Conservation (phyloP, 139 green algal species). For the Picochlorum sp. region DNA sequence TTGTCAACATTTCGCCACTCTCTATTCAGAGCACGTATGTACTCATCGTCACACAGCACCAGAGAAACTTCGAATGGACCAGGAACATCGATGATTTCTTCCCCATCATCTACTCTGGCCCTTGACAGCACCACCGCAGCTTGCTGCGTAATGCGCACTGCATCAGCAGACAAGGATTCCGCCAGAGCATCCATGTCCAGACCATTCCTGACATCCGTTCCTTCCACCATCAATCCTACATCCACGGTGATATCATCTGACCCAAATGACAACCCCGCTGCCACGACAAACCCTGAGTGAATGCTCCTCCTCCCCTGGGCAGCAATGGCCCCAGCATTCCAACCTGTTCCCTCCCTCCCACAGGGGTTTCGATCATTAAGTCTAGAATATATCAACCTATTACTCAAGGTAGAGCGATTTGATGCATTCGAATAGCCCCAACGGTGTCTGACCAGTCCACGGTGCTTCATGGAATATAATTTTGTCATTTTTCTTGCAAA, state of each 20-base stretch:
- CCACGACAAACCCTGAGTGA: background rate
- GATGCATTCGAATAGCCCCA: too few species aligned
- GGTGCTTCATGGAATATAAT: too few species aligned
- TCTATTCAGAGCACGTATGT: slow-evolving; percentile 76
- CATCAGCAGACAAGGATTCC: slow-evolving; percentile 31
- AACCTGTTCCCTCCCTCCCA: too few species aligned
- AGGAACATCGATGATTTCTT: slow-evolving; percentile 9
- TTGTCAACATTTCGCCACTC: slow-evolving; percentile 60
- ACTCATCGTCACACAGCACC: slow-evolving; percentile 74
- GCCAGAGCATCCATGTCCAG: slow-evolving; percentile 30
- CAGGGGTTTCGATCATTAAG: too few species aligned
- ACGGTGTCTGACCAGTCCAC: too few species aligned
- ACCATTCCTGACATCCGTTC: slow-evolving; percentile 26
- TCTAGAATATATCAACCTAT: too few species aligned
- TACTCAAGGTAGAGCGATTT: too few species aligned
- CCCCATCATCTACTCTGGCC: slow-evolving; percentile 14
- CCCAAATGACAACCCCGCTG: background rate
- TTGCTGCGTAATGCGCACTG: slow-evolving; percentile 15
- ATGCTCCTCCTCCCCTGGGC: too few species aligned
- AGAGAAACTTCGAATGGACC: slow-evolving; percentile 61
- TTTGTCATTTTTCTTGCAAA: too few species aligned
- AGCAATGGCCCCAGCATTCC: too few species aligned
- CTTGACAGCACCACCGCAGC: slow-evolving; percentile 8
- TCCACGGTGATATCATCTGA: slow-evolving; percentile 18
- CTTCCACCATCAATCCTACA: slow-evolving; percentile 49